These are phyloP conservation scores for Brassica balearica DNA, from an alignment of 441 rosid genomes.

Conservation along the genomic window DNA sequence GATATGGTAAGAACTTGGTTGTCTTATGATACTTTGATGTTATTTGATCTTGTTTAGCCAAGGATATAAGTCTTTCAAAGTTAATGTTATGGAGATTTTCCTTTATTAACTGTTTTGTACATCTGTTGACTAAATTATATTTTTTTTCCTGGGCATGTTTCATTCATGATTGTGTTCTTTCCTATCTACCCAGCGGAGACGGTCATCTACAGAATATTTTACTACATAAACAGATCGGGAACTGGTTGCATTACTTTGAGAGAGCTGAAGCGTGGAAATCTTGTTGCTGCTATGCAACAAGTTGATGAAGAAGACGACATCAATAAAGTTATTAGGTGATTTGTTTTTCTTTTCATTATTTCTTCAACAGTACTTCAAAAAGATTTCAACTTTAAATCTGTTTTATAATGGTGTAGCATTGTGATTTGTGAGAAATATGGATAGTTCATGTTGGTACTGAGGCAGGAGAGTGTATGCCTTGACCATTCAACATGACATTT, in stretches of 20 bases:
- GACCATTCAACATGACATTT: slow-evolving; percentile 3
- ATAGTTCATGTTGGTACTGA: slow-evolving; percentile 1
- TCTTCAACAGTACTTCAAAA: neutral
- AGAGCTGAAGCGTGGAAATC: slow-evolving; percentile 76
- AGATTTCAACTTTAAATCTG: neutral
- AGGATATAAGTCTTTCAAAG: neutral
- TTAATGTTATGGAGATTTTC: neutral
- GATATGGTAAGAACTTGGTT: slow-evolving; percentile 59
- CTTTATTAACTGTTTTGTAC: neutral
- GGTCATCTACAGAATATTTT: slow-evolving; percentile 78
- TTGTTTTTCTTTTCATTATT: neutral
- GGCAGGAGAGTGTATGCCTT: slow-evolving; percentile 14
- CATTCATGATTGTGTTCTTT: slow-evolving; percentile 36
- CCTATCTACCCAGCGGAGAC: slow-evolving; percentile 64
- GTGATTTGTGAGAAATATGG: slow-evolving; percentile 9
- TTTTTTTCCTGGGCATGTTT: slow-evolving; percentile 19
- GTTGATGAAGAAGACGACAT: slow-evolving; percentile 74
- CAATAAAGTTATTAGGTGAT: slow-evolving; percentile 74
- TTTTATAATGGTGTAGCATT: neutral
- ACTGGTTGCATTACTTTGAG: slow-evolving; percentile 69
- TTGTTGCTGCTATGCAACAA: slow-evolving; percentile 66
- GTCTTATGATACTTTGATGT: neutral
- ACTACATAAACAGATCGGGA: slow-evolving; percentile 65
- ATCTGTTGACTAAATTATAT: slow-evolving; percentile 25
- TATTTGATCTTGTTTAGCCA: neutral